Base-by-base conservation (phyloP, 495 filamentous ascomycete species). In the Lasiosphaeriaceae sp. region DNA sequence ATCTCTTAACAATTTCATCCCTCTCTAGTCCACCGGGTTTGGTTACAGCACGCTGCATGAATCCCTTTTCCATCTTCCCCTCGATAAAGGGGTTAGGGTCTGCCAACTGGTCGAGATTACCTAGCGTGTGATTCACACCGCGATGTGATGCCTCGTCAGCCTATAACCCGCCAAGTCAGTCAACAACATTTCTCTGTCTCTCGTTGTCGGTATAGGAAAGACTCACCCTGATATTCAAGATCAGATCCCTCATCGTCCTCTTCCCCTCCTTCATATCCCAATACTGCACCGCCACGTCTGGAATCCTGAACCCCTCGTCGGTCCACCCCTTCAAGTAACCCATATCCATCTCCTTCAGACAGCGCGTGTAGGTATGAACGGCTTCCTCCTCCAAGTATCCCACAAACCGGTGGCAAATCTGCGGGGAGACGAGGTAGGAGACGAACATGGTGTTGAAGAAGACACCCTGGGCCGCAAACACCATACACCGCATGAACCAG, bases 371-470 rank as follows among this genome's bases (percentile, higher is more conserved):
- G 3, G 95, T 98, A 62, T 96, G 82, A 2, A 97, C 92, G 1
- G 95, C 95, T 65, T 98, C 94, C 71, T 97, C 94, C 69, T 97
- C 95, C 23, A 97, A 81, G 61, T 97, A 97, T 1, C 94, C 94
- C 48, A 97, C 93, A 68, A 98, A 98, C 41, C 94, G 88, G 70
- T 98, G 94, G 66, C 86, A 92, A 59, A 90, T 95, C 43, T 87
- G 84, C 1, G 94, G 93, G 0, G 90, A 92, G 50, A 96, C 71
- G 21, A 98, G 83, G 73, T 97, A 98, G 47, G 86, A 80, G 44
- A 96, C 23, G 82, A 97, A 96, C 69, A 98, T 83, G 58, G 84
- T 83, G 72, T 97, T 98, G 82, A 95, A 97, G 77, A 94, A 97
- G 60, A 97, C 90, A 14, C 83, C 83, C 58, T 86, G 82, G 1